These are phyloP conservation scores for Paragyromitra xinjiangensis DNA, from an alignment of 495 filamentous ascomycete species.

Conservation along the genomic window DNA sequence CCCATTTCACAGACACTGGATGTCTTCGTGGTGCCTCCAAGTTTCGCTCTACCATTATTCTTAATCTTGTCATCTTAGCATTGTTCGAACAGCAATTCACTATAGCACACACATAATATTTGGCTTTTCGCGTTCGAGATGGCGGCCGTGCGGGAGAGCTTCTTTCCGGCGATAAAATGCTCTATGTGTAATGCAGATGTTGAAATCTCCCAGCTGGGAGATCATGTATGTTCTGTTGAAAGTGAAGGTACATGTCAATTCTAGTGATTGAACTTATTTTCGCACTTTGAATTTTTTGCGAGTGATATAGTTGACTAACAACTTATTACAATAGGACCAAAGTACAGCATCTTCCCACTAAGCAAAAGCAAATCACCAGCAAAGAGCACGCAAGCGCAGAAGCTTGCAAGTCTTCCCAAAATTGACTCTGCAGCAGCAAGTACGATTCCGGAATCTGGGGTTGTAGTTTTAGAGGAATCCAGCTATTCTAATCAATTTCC, in stretches of 20 bases:
- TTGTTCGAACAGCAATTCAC: slow-evolving; percentile 25
- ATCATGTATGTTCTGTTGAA: slow-evolving; percentile 73
- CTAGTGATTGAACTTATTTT: slow-evolving; percentile 30
- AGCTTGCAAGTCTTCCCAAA: slow-evolving; percentile 60
- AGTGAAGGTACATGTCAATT: slow-evolving; percentile 44
- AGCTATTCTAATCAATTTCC: slow-evolving; percentile 26
- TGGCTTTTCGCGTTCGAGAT: slow-evolving; percentile 53
- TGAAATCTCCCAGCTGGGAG: slow-evolving; percentile 89
- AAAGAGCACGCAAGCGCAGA: slow-evolving; percentile 55
- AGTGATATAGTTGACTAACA: slow-evolving; percentile 32
- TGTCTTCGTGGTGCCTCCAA: slow-evolving; percentile 51
- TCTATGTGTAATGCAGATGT: slow-evolving; percentile 86
- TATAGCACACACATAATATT: slow-evolving; percentile 23
- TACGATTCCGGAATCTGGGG: slow-evolving; percentile 58
- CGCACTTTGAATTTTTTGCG: slow-evolving; percentile 1
- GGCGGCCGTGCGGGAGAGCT: slow-evolving; percentile 68
- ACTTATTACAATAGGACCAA: slow-evolving; percentile 22
- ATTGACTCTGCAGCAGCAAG: slow-evolving; percentile 69
- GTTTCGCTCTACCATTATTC: slow-evolving; percentile 34
- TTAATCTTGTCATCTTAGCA: slow-evolving; percentile 26
- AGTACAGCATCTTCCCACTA: slow-evolving; percentile 33
- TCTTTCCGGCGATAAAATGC: slow-evolving; percentile 94
- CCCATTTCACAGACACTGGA: slow-evolving; percentile 51
- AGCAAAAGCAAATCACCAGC: slow-evolving; percentile 33
- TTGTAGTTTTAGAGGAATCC: slow-evolving; percentile 56